Conservation (phyloP, 2,329 filamentous ascomycete genomes). For the Paracoccidioides brasiliensis region DNA sequence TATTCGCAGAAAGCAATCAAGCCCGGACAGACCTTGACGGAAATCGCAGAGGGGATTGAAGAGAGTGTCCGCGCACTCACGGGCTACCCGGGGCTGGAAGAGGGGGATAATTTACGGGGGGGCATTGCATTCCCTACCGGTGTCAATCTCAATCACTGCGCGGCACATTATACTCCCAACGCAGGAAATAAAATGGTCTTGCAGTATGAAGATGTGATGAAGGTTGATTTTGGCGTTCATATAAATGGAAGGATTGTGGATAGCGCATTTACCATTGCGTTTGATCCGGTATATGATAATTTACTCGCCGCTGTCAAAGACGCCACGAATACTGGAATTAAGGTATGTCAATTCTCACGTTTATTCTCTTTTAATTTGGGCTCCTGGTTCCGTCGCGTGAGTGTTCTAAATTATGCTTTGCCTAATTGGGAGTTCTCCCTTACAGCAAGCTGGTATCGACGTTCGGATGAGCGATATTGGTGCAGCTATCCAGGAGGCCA, state of each 20-base stretch:
- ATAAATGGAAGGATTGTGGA: conserved; percentile 60
- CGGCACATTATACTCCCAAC: conserved; percentile 78
- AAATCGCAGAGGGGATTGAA: conserved; percentile 81
- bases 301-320: conserved; percentile 54
- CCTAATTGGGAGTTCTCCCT: not conserved
- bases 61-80: conserved; percentile 64
- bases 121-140: conserved; percentile 83
- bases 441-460: conserved; percentile 74
- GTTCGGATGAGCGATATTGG: conserved; percentile 79
- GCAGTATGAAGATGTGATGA: conserved; percentile 56
- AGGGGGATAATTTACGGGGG: conserved; percentile 64
- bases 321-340: conserved; percentile 62
- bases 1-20: conserved; percentile 70
- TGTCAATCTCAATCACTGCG: conserved; percentile 70
- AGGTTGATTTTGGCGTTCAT: conserved; percentile 60
- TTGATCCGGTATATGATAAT: conserved; percentile 56
- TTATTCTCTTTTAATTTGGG: not conserved
- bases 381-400: no score
- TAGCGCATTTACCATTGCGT: conserved; percentile 56
- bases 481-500: conserved; percentile 71
- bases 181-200: conserved; percentile 66
- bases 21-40: conserved; percentile 65
- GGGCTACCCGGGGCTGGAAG: conserved; percentile 61
- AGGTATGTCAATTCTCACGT: conserved; percentile 24
- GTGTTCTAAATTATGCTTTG: not conserved